Conservation (phyloP, 805 yeast genomes). For the Saccharomyces kudriavzevii region DNA sequence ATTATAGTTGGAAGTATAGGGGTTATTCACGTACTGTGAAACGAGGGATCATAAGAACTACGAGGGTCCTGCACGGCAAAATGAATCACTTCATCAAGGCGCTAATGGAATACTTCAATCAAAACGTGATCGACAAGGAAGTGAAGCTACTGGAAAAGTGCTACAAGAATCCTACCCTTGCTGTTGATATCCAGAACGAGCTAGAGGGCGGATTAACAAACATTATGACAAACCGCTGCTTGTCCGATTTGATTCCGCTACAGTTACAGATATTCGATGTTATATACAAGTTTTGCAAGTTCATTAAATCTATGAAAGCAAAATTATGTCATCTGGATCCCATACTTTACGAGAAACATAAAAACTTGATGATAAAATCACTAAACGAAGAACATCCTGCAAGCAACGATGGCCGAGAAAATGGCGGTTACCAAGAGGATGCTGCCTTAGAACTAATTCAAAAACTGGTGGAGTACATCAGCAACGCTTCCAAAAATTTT, state of each 20-base stretch:
- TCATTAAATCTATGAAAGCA: conserved; percentile 20
- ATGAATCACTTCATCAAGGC: conserved; percentile 30
- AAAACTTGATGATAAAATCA: background rate
- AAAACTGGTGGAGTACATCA: conserved; percentile 11
- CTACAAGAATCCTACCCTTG: background rate
- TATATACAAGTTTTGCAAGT: conserved; percentile 27
- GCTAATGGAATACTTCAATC: conserved; percentile 19
- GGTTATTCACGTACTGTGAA: conserved; percentile 37
- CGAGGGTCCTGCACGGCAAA: conserved; percentile 45
- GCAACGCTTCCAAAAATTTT: conserved; percentile 8
- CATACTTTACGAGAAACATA: conserved; percentile 8
- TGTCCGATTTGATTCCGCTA: conserved; percentile 21
- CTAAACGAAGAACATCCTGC: background rate
- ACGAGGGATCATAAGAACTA: conserved; percentile 47
- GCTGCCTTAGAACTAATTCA: conserved; percentile 8
- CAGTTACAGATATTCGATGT: conserved; percentile 27
- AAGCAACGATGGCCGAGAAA: background rate
- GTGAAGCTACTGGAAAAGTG: conserved; percentile 6
- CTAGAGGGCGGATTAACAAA: conserved; percentile 23
- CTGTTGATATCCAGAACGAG: conserved; percentile 14
- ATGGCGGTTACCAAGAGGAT: conserved; percentile 10
- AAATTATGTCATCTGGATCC: conserved; percentile 17
- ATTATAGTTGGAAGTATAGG: conserved; percentile 57
- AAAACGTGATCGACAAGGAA: conserved; percentile 20
- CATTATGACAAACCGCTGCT: conserved; percentile 23